Evolutionary conservation across 805 yeast genomes (phyloP), one percentile per base, ranked within the genome.

Genomic region (Kazachstania viticola): DNA sequence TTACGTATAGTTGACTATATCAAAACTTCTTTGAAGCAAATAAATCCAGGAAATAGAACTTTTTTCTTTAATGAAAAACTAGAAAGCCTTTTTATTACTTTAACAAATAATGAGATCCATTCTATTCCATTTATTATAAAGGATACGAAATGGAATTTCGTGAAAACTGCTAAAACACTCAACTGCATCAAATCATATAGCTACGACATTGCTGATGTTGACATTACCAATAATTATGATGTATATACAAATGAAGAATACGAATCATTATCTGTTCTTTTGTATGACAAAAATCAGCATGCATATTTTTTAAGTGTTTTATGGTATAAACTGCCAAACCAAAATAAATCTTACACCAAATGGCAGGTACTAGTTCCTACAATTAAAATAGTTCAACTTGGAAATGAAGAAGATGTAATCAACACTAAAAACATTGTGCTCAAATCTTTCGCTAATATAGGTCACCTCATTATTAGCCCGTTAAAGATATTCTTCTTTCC

Each of bases 361-460:
- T 38, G 42, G 39, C 29, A 21, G 9, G 12, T 27, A 3, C 19
- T 35, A 9, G 18, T 38, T 11, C 23, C 29, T 5, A 27, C 21
- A n/a, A 19, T 19, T 8, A 11, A 19, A 11, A 7, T 19, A 19
- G 22, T n/a, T n/a, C n/a, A n/a, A n/a, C n/a, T n/a, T n/a, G n/a
- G n/a, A n/a, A n/a, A n/a, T n/a, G n/a, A n/a, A n/a, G n/a, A n/a
- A n/a, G n/a, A n/a, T n/a, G n/a, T n/a, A n/a, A n/a, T n/a, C n/a
- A n/a, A n/a, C n/a, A n/a, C n/a, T n/a, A 28, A 25, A 18, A 2
- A 9, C 9, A 21, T 15, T 4, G 29, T n/a, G 9, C 29, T 46
- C 17, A 36, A 33, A 19, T 31, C 48, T 8, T 35, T 46, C 12
- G 25, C 41, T 14, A 42, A 44, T 30, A 31, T 47, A 9, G 56